Evolutionary conservation across 108 stramenopile species (phyloP).

Genomic region (Skeletonema potamos): DNA sequence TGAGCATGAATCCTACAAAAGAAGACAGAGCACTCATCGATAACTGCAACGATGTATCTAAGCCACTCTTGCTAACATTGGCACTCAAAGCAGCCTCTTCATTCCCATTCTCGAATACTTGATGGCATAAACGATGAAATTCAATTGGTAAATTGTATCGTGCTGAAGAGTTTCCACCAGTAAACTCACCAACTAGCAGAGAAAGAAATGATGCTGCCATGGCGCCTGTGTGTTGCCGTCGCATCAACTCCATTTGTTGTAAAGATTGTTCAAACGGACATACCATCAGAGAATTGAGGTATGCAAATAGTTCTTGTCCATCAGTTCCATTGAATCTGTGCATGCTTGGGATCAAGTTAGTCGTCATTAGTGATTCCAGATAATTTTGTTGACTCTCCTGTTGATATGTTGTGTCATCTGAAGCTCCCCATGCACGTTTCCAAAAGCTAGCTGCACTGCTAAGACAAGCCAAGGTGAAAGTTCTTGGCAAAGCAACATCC

Average conservation of each 20-base stretch:
- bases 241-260: slow-evolving; percentile 25
- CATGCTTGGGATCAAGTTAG: slow-evolving; percentile 8
- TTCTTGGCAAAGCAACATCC: slow-evolving; percentile 30
- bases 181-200: slow-evolving; percentile 69
- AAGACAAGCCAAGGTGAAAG: slow-evolving; percentile 60
- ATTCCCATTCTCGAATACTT: slow-evolving; percentile 51
- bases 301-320: slow-evolving; percentile 15
- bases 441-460: slow-evolving; percentile 67
- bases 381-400: slow-evolving; percentile 20
- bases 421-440: slow-evolving; percentile 67
- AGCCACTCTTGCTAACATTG: slow-evolving; percentile 18
- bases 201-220: slow-evolving; percentile 56
- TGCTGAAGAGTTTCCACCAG: slow-evolving; percentile 61
- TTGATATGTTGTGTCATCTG: neutral
- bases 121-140: slow-evolving; percentile 73
- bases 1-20: slow-evolving; percentile 32
- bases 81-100: neutral
- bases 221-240: slow-evolving; percentile 23
- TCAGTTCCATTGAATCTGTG: slow-evolving; percentile 6
- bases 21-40: slow-evolving; percentile 35
- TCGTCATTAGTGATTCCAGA: slow-evolving; percentile 28
- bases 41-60: slow-evolving; percentile 34
- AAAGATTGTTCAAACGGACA: slow-evolving; percentile 17
- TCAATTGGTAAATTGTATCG: slow-evolving; percentile 71
- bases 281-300: slow-evolving; percentile 7